Conservation (phyloP, 2,329 filamentous ascomycete genomes). For the Stemphylium beticola region DNA sequence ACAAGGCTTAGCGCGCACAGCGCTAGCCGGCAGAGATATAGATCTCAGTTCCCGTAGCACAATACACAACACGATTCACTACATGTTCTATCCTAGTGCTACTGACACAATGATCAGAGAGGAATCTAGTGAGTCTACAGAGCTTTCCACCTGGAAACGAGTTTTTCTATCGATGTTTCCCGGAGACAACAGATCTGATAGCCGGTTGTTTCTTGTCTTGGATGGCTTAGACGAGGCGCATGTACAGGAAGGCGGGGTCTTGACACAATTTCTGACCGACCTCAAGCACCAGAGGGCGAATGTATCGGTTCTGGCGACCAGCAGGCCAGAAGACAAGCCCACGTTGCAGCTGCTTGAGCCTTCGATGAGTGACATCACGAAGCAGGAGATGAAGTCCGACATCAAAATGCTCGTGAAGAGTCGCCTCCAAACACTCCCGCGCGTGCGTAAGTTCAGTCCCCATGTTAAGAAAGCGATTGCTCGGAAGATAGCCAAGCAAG, state of each 20-base stretch:
- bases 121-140: conserved; percentile 20
- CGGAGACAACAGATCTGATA: not conserved
- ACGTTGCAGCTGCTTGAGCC: not conserved
- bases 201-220: not conserved
- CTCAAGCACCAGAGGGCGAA: not conserved
- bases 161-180: conserved; percentile 4
- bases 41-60: too few relatives aligned
- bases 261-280: conserved; percentile 3
- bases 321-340: not conserved
- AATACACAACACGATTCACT: too few relatives aligned
- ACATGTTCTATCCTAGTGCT: too few relatives aligned
- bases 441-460: conserved; percentile 25
- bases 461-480: conserved; percentile 39
- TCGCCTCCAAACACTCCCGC: not conserved
- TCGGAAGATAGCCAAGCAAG: conserved; percentile 34
- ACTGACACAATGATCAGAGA: conserved; percentile 32
- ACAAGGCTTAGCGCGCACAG: too few relatives aligned
- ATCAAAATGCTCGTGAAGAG: not conserved
- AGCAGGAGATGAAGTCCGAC: not conserved
- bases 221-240: conserved; percentile 5
- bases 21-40: too few relatives aligned
- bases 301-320: not conserved
- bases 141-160: not conserved
- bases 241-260: not conserved
- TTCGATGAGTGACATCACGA: not conserved